Conservation (phyloP, 2,329 filamentous ascomycete species). For the Alternaria infectoria region DNA sequence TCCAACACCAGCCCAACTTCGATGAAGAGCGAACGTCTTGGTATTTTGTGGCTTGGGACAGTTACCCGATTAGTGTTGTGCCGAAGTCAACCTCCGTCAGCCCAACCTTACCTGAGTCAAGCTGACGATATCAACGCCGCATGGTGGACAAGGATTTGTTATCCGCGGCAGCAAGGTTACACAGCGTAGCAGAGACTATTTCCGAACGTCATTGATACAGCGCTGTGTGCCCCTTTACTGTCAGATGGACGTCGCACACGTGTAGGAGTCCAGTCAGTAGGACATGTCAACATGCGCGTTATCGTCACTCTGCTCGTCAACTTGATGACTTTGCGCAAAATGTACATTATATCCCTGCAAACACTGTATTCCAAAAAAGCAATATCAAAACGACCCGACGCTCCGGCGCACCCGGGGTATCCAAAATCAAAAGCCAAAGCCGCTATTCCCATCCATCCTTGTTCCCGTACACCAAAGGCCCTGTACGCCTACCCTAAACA, state of each 20-base stretch:
- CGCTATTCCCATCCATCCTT: neutral
- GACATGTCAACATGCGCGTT: neutral
- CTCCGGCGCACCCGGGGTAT: neutral
- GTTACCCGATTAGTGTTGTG: neutral
- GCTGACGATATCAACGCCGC: neutral
- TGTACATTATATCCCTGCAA: neutral
- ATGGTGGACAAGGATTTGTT: neutral
- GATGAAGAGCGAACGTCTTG: neutral
- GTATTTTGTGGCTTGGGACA: neutral
- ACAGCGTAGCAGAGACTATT: slow-evolving; percentile 1
- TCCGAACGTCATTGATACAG: neutral
- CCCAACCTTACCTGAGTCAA: slow-evolving; percentile 1
- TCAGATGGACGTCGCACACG: neutral
- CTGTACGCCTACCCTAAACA: neutral
- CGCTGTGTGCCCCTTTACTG: neutral
- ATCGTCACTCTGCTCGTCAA: neutral
- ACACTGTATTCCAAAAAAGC: neutral
- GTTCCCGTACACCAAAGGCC: neutral
- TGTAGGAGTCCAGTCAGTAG: neutral
- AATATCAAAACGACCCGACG: slow-evolving; percentile 4
- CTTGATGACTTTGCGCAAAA: neutral
- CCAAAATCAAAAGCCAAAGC: neutral
- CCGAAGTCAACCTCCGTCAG: neutral
- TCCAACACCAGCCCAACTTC: slow-evolving; percentile 1
- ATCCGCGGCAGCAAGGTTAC: slow-evolving; percentile 6